Conservation (phyloP, 2,329 filamentous ascomycete species). For the Hymenoscyphus infarciens region DNA sequence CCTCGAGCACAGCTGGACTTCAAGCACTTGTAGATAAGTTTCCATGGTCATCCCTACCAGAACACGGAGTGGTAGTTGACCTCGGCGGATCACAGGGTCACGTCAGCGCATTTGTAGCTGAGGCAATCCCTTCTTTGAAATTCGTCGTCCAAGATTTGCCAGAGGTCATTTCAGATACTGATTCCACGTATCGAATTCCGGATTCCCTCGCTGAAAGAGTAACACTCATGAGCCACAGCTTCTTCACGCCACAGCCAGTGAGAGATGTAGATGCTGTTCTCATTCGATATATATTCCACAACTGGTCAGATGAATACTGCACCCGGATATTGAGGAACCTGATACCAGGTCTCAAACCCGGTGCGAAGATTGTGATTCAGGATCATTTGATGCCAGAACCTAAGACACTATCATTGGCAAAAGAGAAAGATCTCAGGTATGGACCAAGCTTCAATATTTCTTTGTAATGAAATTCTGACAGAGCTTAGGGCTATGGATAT, state of each 20-base stretch:
- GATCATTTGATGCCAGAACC: slow-evolving; percentile 18
- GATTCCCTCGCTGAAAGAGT: slow-evolving; percentile 22
- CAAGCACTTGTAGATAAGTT: slow-evolving; percentile 15
- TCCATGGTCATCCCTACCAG: slow-evolving; percentile 9
- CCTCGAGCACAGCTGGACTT: slow-evolving; percentile 4
- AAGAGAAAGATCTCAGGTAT: slow-evolving; percentile 15
- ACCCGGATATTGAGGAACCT: slow-evolving; percentile 38
- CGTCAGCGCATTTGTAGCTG: slow-evolving; percentile 25
- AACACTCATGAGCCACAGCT: slow-evolving; percentile 39
- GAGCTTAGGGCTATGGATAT: slow-evolving; percentile 38
- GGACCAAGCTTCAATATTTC: background rate
- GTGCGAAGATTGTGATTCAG: slow-evolving; percentile 38
- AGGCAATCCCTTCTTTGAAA: slow-evolving; percentile 23
- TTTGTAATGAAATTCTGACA: slow-evolving; percentile 1
- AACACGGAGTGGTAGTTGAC: slow-evolving; percentile 8
- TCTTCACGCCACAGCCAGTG: slow-evolving; percentile 42
- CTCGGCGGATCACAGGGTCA: slow-evolving; percentile 30
- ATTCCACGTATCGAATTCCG: slow-evolving; percentile 13
- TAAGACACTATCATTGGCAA: slow-evolving; percentile 6
- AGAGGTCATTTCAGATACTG: slow-evolving; percentile 22
- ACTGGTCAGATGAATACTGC: slow-evolving; percentile 43
- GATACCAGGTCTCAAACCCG: slow-evolving; percentile 40
- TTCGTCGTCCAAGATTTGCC: slow-evolving; percentile 32
- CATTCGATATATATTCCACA: slow-evolving; percentile 46
- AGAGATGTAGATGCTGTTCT: slow-evolving; percentile 42